Base-by-base conservation (phyloP, 805 yeast genomes). In the Dipodascopsis uninucleata region DNA sequence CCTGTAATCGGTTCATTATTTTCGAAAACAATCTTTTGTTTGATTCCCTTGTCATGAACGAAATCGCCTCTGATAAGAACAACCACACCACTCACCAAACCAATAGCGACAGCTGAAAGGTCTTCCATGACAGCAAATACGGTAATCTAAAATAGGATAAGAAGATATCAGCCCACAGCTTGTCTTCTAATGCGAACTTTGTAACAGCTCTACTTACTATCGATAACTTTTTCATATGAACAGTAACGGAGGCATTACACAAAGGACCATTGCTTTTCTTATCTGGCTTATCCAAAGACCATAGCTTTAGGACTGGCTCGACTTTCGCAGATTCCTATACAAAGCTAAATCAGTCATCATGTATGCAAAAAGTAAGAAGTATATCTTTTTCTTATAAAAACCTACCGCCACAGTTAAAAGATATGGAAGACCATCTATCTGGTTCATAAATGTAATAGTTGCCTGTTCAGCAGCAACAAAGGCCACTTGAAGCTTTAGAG, bases 41-140 rank as follows among this genome's bases (percentile, higher is more conserved):
- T 77, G 7, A 95, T 79, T 0, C 97, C 97, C 47, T 95, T 70
- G 60, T 93, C 98, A 56, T 88, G 78, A 5, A 86, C 55, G 25
- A 93, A 63, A 62, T 93, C 97, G 6, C 98, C 98, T 51, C 97
- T 68, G 0, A 89, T 77, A 5, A 89, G 67, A 1, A 89, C 69
- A 2, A 89, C 87, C 17, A 79, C 72, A 2, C 98, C 98, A 62
- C 88, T 82, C 10, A 89, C 82, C 57, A 79, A 85, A 0, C 96
- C 96, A 36, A 85, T 66, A 0, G 84, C 89, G 4, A 83, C 62
- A 26, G 85, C 76, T 2, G 85, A 72, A 49, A 81, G 75, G 47
- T 76, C 79, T 1, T 63, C 55, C 12, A 79, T 73, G 39, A 74
- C 65, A 12, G 74, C 71, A 49, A 84, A 74, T 25, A 85, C 74